phyloP scores from a whole-genome alignment of 1,284 basidiomycete genomes.

The Leccinum subspadiceum region DNA sequence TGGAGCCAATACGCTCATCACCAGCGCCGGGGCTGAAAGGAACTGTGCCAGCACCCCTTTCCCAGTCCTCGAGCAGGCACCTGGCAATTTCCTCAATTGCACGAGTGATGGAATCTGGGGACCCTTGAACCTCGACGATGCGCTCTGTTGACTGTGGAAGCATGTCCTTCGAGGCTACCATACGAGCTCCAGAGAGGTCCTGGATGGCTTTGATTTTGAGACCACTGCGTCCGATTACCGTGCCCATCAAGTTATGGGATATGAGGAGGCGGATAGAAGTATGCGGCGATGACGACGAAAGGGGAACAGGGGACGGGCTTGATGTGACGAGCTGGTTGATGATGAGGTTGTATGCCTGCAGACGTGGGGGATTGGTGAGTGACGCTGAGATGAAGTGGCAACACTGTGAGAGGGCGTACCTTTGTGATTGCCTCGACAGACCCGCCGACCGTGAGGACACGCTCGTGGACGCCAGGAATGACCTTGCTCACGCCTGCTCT shows the following conservation, averaged over 20 bases:
- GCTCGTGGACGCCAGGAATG: constrained; percentile 95
- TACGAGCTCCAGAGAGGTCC: constrained; percentile 92
- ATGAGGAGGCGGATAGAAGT: constrained; percentile 95
- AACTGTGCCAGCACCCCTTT: constrained; percentile 89
- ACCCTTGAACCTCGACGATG: constrained; percentile 94
- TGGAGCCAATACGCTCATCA: constrained; percentile 64
- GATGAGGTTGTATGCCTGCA: constrained; percentile 92
- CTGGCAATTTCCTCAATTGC: constrained; percentile 95
- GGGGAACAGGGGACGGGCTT: constrained; percentile 64
- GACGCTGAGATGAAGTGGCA: neutral
- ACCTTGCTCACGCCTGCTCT: constrained; percentile 99
- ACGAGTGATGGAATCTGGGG: constrained; percentile 86
- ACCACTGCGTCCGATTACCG: constrained; percentile 95
- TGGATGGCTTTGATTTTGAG: constrained; percentile 99
- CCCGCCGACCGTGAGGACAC: constrained; percentile 92
- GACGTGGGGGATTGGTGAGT: constrained; percentile 2
- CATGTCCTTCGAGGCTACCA: constrained; percentile 99
- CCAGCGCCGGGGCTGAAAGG: constrained; percentile 91
- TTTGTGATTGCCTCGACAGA: constrained; percentile 90
- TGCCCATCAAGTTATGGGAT: constrained; percentile 99
- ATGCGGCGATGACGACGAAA: constrained; percentile 66
- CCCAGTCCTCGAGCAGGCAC: constrained; percentile 96
- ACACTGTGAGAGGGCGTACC: constrained; percentile 42
- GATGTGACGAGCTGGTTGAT: constrained; percentile 86
- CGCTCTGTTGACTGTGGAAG: constrained; percentile 98